Percentiles rank a stretch among this genome's conserved stretches.
phyloP scores from a whole-genome alignment of 2,329 filamentous ascomycete genomes.

The Chrysoporthe austroafricana region DNA sequence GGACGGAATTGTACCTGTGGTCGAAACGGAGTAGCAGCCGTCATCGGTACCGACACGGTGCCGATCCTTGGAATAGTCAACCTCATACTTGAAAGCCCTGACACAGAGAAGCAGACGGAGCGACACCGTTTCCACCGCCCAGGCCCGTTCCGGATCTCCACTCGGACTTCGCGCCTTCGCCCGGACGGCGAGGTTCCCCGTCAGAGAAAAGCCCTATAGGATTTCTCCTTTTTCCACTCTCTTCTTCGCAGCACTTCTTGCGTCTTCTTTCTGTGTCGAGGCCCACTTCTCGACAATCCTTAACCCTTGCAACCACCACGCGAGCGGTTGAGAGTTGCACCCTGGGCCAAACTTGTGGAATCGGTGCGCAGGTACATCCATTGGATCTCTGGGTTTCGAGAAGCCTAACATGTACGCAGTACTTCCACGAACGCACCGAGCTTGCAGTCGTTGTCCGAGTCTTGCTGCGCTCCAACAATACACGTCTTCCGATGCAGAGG shows the following conservation, averaged over 20 bases:
- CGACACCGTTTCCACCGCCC: not conserved
- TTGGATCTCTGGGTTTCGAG: too few relatives aligned
- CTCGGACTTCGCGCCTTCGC: slow-evolving; percentile 9
- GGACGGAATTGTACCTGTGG: not conserved
- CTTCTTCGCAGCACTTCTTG: not conserved
- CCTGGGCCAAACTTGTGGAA: not conserved
- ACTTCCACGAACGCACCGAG: too few relatives aligned
- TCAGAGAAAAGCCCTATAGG: not conserved
- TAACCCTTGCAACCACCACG: not conserved
- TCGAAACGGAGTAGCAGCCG: not conserved
- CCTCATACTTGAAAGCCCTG: not conserved
- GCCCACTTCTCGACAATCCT: not conserved
- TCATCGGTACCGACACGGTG: not conserved
- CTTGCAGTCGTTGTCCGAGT: too few relatives aligned
- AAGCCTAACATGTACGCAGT: too few relatives aligned
- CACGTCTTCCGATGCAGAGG: too few relatives aligned
- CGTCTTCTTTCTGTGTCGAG: not conserved
- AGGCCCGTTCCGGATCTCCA: slow-evolving; percentile 1
- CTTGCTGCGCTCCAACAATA: too few relatives aligned
- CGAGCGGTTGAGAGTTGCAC: not conserved
- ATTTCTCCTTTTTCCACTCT: not conserved
- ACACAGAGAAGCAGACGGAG: not conserved
- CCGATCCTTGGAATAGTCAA: not conserved
- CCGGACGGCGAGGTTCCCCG: not conserved
- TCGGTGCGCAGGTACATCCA: not conserved